Conservation (phyloP, 1,139 yeast genomes). For the Taphrina deformans region DNA sequence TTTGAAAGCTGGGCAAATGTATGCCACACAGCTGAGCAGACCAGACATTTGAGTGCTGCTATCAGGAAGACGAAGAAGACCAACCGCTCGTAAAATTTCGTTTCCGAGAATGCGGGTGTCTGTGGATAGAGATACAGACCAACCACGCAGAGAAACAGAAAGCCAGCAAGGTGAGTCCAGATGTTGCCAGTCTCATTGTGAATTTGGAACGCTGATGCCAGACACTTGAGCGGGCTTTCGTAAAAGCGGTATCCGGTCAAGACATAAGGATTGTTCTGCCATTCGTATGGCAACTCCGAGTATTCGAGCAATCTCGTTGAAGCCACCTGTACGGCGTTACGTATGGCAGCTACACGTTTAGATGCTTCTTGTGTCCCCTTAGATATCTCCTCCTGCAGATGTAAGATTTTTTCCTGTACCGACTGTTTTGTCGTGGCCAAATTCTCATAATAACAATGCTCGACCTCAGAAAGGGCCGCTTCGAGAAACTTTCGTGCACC, state of each 20-base stretch:
- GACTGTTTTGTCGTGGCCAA: conserved; percentile 7
- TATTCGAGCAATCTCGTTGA: conserved; percentile 62
- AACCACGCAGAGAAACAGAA: conserved; percentile 58
- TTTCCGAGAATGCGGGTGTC: conserved; percentile 48
- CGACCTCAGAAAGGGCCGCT: conserved; percentile 19
- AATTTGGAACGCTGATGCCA: conserved; percentile 57
- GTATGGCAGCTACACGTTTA: conserved; percentile 24
- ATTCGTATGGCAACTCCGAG: conserved; percentile 84
- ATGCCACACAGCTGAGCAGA: conserved; percentile 86
- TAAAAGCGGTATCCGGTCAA: conserved; percentile 83
- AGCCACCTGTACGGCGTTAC: conserved; percentile 26
- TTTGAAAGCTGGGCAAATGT: conserved; percentile 80
- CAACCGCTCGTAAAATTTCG: conserved; percentile 53
- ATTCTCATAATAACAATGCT: conserved; percentile 14
- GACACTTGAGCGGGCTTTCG: conserved; percentile 60
- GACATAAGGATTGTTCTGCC: conserved; percentile 90
- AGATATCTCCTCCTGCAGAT: conserved; percentile 23
- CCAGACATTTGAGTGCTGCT: conserved; percentile 74
- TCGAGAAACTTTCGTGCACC: conserved; percentile 30
- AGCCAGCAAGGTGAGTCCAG: conserved; percentile 86
- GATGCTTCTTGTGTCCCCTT: conserved; percentile 26
- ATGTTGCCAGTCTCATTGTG: conserved; percentile 93
- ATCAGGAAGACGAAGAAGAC: conserved; percentile 64
- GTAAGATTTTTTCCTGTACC: conserved; percentile 21
- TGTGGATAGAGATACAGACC: conserved; percentile 63